Base-by-base conservation (phyloP, 305 asterid species). In the Fraxinus latifolia region DNA sequence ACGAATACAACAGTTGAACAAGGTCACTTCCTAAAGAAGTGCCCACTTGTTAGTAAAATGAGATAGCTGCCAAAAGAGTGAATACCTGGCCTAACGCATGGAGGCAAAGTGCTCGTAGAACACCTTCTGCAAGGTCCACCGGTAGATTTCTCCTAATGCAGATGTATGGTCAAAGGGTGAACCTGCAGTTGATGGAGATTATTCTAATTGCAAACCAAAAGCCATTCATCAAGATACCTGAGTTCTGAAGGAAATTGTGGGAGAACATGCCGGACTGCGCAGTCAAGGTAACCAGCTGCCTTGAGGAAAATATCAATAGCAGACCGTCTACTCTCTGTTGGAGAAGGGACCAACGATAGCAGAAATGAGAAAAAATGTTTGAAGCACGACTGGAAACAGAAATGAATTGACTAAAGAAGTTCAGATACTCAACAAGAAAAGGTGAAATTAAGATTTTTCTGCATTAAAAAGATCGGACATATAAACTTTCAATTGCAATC, bases 211-310 rank as follows among this genome's bases (percentile, higher is more conserved):
- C 79, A 77, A 82, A 78, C 27, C 33, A 42, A 79, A 80, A 84
- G 85, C 78, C 34, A 17, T 34, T 76, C 36, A 78, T 27, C 60
- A 76, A 58, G 60, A 65, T 80, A 93, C 99, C 98, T 95, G 83
- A 88, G 89, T 90, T 95, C 99, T 76, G 75, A 83, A 33, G 98
- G 91, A 83, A 96, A 74, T 82, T 95, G 97, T 5, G 99, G 99
- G 60, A 93, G 96, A 82, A 96, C 97, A 77, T 92, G 94, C 53
- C 91, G 91, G 78, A 96, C 93, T 65, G 99, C 98, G 88, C 97
- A 95, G 83, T 95, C 99, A 85, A 96, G 97, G 90, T 92, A 96
- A 83, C 99, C 99, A 11, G 99, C 99, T 50, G 99, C 99, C 89
- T 92, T 96, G 25, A 95, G 88, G 84, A 96, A 96, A 81, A 93